phyloP scores from a whole-genome alignment of 768 basidiomycete genomes.

The Tubosaeta sp. region DNA sequence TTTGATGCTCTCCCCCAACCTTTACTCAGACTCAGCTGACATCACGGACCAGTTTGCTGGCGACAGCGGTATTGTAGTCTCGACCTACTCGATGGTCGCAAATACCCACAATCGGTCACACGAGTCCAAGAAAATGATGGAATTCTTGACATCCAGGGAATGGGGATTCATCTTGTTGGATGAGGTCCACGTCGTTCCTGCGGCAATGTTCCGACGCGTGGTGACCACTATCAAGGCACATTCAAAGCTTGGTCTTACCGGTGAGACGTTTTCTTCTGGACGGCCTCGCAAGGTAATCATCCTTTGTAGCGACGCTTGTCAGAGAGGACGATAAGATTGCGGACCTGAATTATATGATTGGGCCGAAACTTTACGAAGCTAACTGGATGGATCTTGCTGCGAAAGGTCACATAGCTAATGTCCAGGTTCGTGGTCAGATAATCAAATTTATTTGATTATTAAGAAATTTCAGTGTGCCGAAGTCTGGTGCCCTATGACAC shows the following conservation, averaged over 20 bases:
- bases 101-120: conserved; percentile 99
- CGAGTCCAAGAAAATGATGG: conserved; percentile 99
- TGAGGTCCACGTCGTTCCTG: conserved; percentile 98
- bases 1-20: conserved; percentile 24
- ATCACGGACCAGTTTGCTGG: conserved; percentile 71
- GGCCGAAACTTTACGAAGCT: conserved; percentile 98
- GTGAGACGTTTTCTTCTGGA: conserved; percentile 38
- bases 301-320: conserved; percentile 79
- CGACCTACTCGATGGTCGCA: conserved; percentile 99
- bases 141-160: conserved; percentile 94
- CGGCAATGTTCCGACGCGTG: conserved; percentile 96
- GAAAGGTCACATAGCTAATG: conserved; percentile 98
- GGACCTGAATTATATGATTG: conserved; percentile 98
- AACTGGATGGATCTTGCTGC: conserved; percentile 99
- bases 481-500: conserved; percentile 99
- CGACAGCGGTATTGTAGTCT: conserved; percentile 96
- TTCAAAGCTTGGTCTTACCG: conserved; percentile 95
- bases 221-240: conserved; percentile 99
- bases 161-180: conserved; percentile 99
- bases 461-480: conserved; percentile 76
- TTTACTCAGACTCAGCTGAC: conserved; percentile 3
- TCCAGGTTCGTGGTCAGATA: conserved; percentile 65
- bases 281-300: conserved; percentile 1
- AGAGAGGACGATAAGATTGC: conserved; percentile 99
- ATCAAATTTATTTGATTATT: neutral